These are phyloP conservation scores for Tillandsia fasciculata DNA, from an alignment of 176 grass and related monocot genomes.

Conservation along the genomic window DNA sequence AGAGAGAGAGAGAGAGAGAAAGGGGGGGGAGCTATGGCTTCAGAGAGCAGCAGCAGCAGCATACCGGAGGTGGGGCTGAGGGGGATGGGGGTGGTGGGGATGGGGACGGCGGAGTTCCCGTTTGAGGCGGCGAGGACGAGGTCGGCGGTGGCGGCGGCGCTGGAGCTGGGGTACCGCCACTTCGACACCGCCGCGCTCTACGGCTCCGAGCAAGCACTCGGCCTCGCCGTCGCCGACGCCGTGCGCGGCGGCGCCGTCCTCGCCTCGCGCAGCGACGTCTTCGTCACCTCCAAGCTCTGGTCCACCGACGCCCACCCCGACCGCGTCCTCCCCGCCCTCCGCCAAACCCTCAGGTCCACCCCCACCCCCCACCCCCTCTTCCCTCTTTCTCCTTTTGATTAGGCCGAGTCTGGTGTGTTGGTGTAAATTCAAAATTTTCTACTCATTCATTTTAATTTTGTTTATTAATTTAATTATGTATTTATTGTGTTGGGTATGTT, in stretches of 20 bases:
- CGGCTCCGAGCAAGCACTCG: constrained; percentile 27
- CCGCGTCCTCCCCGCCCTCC: constrained; percentile 46
- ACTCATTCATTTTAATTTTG: too few relatives aligned
- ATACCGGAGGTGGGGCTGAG: constrained; percentile 11
- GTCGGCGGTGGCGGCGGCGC: constrained; percentile 12
- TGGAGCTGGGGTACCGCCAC: constrained; percentile 34
- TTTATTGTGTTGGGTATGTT: too few relatives aligned
- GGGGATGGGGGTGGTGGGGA: constrained; percentile 27
- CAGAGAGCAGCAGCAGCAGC: too few relatives aligned
- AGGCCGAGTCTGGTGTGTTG: too few relatives aligned
- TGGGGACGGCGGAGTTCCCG: constrained; percentile 23
- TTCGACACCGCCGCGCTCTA: constrained; percentile 36
- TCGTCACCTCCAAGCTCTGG: constrained; percentile 47
- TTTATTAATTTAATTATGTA: too few relatives aligned
- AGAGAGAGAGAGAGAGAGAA: too few relatives aligned
- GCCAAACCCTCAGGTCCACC: constrained; percentile 26
- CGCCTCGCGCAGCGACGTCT: constrained; percentile 25
- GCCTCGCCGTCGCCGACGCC: constrained; percentile 24
- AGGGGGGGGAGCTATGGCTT: background rate
- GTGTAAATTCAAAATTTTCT: too few relatives aligned
- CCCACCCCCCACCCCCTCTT: too few relatives aligned
- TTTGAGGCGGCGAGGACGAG: background rate
- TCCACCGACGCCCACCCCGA: constrained; percentile 26
- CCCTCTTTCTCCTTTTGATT: too few relatives aligned
- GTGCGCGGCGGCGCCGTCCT: constrained; percentile 12